phyloP scores from a whole-genome alignment of 805 yeast species.

The Ogataea ganodermae region DNA sequence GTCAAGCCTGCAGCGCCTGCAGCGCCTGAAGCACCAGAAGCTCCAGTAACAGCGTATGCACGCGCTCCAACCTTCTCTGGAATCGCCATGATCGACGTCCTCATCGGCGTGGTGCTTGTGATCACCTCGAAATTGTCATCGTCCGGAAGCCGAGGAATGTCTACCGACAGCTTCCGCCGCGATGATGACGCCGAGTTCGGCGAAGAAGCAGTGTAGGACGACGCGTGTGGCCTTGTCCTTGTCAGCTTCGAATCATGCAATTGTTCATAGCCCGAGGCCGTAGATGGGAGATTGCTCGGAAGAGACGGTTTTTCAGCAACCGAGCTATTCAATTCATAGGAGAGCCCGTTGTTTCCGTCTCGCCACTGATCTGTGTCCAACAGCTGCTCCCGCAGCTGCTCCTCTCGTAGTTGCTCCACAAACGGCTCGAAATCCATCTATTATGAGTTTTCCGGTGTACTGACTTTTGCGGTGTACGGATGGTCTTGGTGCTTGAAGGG shows the following conservation, averaged over 20 bases:
- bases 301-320: neutral
- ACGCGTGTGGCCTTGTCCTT: neutral
- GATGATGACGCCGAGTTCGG: neutral
- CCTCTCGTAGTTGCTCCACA: conserved; percentile 5
- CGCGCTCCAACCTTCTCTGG: conserved; percentile 12
- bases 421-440: conserved; percentile 12
- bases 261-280: conserved; percentile 1
- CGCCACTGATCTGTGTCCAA: neutral
- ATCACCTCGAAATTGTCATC: conserved; percentile 26
- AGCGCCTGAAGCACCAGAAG: no score
- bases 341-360: neutral
- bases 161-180: conserved; percentile 22
- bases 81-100: conserved; percentile 21
- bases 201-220: neutral
- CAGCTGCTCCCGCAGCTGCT: neutral
- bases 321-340: neutral
- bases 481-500: no score
- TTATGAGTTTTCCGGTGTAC: neutral
- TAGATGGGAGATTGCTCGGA: neutral
- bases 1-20: neutral
- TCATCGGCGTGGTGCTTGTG: conserved; percentile 23
- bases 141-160: conserved; percentile 30
- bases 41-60: no score
- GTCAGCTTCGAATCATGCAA: neutral
- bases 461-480: neutral